A percentile compares a stretch with the other conserved stretches of the same genome.
These are phyloP conservation scores for Hirschfeldia incana DNA, from an alignment of 345 rosid species.

Conservation along the genomic window DNA sequence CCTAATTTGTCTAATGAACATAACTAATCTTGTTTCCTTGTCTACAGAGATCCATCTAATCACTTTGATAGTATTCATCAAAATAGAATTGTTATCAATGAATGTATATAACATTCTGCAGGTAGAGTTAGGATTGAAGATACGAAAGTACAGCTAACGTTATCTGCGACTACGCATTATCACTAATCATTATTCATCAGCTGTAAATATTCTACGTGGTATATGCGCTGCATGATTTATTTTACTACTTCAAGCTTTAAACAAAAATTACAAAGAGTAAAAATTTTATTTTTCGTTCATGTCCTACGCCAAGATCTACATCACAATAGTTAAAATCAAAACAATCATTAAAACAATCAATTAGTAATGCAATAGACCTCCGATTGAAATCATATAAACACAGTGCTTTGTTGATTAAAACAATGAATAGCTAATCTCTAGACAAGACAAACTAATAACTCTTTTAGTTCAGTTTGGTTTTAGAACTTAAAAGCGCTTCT, in stretches of 20 bases:
- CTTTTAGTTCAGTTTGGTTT: neutral
- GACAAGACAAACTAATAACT: neutral
- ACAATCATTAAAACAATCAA: neutral
- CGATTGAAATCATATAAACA: neutral
- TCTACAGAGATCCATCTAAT: neutral
- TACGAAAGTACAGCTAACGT: neutral
- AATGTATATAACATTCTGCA: neutral
- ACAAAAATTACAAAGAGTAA: neutral
- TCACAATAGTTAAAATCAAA: neutral
- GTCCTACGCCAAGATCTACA: neutral
- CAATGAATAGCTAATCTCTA: neutral
- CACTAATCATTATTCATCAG: neutral
- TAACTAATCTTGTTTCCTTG: neutral
- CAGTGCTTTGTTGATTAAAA: neutral
- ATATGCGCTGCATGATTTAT: neutral
- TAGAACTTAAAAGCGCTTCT: neutral
- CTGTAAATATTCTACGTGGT: neutral
- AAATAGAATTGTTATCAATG: neutral
- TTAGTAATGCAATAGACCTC: neutral
- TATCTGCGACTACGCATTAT: neutral
- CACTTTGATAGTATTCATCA: slow-evolving; percentile 13
- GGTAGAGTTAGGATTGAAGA: neutral
- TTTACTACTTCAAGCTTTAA: neutral
- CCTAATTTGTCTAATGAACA: neutral
- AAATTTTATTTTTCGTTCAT: too few species aligned